Percentiles rank a stretch among this genome's conserved stretches.
phyloP scores from a whole-genome alignment of 768 basidiomycete species.

The Lactarius trivialis region DNA sequence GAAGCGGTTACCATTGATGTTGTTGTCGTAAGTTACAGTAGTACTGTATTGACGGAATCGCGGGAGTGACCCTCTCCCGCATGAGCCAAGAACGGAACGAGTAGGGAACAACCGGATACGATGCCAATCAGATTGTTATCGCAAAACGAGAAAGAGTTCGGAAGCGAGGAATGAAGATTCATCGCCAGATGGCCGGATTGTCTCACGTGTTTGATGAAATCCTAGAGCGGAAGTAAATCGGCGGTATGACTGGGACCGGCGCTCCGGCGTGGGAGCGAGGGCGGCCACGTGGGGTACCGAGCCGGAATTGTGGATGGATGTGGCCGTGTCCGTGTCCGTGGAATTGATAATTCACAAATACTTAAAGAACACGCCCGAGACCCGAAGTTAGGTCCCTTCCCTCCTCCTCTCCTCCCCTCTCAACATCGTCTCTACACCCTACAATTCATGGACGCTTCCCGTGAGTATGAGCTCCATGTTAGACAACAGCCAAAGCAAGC shows the following conservation, averaged over 20 bases:
- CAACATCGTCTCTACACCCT: neutral
- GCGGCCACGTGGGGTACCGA: slow-evolving; percentile 9
- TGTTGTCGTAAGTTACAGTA: too few relatives aligned
- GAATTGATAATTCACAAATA: slow-evolving; percentile 17
- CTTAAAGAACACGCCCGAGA: slow-evolving; percentile 18
- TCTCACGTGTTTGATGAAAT: neutral
- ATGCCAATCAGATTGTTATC: slow-evolving; percentile 3
- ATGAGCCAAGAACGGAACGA: slow-evolving; percentile 2
- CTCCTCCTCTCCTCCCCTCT: slow-evolving; percentile 19
- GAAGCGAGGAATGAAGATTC: slow-evolving; percentile 1
- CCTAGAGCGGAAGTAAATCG: slow-evolving; percentile 10
- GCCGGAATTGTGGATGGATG: slow-evolving; percentile 16
- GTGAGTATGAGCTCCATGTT: slow-evolving; percentile 80
- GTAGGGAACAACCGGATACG: neutral
- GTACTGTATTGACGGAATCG: slow-evolving; percentile 2
- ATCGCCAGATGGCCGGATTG: slow-evolving; percentile 7
- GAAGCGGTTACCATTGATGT: neutral
- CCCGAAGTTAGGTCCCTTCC: slow-evolving; percentile 20
- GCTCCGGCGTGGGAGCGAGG: slow-evolving; percentile 18
- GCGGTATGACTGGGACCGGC: slow-evolving; percentile 14
- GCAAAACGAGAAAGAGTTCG: neutral
- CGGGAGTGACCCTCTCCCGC: slow-evolving; percentile 7
- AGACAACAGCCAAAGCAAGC: slow-evolving; percentile 91
- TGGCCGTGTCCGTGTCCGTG: slow-evolving; percentile 21
- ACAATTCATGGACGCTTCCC: slow-evolving; percentile 32